phyloP scores from a whole-genome alignment of 352 stramenopile genomes.

The Bremia lactucae region DNA sequence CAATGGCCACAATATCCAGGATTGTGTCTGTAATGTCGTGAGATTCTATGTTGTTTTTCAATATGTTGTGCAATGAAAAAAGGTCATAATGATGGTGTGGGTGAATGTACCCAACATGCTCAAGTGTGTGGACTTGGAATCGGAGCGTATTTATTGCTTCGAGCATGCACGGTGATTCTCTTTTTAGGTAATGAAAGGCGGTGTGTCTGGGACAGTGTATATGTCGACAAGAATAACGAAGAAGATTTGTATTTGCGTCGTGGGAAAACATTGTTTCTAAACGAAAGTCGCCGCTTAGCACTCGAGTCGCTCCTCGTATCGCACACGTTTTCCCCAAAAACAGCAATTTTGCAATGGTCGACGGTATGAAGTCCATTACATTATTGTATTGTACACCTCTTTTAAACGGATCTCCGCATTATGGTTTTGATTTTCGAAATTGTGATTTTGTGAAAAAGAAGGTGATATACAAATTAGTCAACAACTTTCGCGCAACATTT shows the following conservation, averaged over 20 bases:
- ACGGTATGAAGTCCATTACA: no score
- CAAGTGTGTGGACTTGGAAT: conserved; percentile 51
- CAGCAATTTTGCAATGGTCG: conserved; percentile 64
- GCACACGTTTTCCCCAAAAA: conserved; percentile 69
- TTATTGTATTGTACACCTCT: no score
- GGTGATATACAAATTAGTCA: no score
- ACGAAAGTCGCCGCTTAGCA: conserved; percentile 37
- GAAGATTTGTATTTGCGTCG: conserved; percentile 72
- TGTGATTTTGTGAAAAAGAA: no score
- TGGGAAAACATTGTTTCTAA: conserved; percentile 64
- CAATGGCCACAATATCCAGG: no score
- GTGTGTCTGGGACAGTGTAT: conserved; percentile 75
- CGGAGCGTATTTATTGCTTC: conserved; percentile 55
- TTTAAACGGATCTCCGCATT: no score
- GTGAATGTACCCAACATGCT: conserved; percentile 68
- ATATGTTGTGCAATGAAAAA: conserved; percentile 46
- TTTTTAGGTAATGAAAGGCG: conserved; percentile 70
- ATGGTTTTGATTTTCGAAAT: no score
- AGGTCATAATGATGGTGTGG: conserved; percentile 39
- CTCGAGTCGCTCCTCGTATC: conserved; percentile 63
- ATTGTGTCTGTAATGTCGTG: conserved; percentile 66
- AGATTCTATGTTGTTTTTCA: conserved; percentile 70
- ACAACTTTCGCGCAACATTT: no score
- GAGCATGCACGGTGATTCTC: conserved; percentile 74
- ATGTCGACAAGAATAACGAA: conserved; percentile 81